Evolutionary conservation across 192 early-diverging fungal species (phyloP).

Genomic region (Mortierella antarctica): DNA sequence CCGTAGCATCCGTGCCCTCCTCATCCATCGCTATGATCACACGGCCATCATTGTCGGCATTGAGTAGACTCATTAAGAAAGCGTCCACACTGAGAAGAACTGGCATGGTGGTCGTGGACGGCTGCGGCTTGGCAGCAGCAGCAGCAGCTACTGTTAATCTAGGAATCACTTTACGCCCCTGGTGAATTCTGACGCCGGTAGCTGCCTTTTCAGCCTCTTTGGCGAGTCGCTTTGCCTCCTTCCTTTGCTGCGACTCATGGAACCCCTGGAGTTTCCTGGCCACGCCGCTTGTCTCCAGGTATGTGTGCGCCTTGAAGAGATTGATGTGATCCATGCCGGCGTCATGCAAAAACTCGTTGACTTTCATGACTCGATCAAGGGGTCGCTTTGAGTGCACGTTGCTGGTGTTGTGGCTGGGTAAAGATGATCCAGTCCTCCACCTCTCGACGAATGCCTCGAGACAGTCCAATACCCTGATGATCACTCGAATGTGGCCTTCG

Average conservation of each 20-base stretch:
- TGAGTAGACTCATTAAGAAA: slow-evolving; percentile 65
- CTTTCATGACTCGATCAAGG: slow-evolving; percentile 54
- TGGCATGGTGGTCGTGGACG: slow-evolving; percentile 37
- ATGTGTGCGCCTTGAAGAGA: slow-evolving; percentile 79
- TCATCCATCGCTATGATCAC: slow-evolving; percentile 60
- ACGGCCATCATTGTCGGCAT: slow-evolving; percentile 78
- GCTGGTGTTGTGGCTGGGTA: background rate
- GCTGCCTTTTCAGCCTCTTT: slow-evolving; percentile 32
- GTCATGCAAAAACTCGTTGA: slow-evolving; percentile 77
- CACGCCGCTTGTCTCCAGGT: slow-evolving; percentile 74
- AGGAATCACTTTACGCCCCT: background rate
- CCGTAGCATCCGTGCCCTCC: background rate
- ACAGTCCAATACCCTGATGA: slow-evolving; percentile 70
- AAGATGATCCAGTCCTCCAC: slow-evolving; percentile 13
- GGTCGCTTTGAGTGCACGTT: background rate
- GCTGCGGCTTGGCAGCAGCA: background rate
- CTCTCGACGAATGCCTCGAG: slow-evolving; percentile 43
- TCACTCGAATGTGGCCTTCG: slow-evolving; percentile 79
- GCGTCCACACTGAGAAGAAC: slow-evolving; percentile 60
- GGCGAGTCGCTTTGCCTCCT: slow-evolving; percentile 22
- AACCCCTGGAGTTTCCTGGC: slow-evolving; percentile 67
- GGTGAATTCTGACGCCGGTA: slow-evolving; percentile 21
- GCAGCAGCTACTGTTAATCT: background rate
- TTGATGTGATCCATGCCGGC: slow-evolving; percentile 84
- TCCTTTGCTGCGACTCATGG: slow-evolving; percentile 31